These are phyloP conservation scores for Colletotrichum camelliae DNA, from an alignment of 2,329 filamentous ascomycete genomes.

Conservation along the genomic window DNA sequence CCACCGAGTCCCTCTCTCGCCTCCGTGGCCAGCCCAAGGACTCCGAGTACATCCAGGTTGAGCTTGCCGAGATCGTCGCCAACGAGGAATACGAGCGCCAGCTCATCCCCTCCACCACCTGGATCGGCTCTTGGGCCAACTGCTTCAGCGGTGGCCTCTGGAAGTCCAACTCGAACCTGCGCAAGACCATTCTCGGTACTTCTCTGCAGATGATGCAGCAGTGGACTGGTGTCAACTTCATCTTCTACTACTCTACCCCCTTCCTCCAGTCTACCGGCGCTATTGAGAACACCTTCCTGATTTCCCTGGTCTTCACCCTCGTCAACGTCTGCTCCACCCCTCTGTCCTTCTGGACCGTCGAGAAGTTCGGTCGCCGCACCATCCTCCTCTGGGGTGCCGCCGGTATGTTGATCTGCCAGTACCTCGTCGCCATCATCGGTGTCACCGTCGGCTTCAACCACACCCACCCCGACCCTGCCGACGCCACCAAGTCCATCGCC, in stretches of 20 bases:
- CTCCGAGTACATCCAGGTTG: slow-evolving; percentile 77
- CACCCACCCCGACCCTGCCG: slow-evolving; percentile 47
- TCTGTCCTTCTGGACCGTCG: slow-evolving; percentile 85
- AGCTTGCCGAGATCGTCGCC: slow-evolving; percentile 85
- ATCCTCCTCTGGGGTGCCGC: slow-evolving; percentile 80
- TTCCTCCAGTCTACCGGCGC: slow-evolving; percentile 83
- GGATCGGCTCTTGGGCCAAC: slow-evolving; percentile 71
- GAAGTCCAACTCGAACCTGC: slow-evolving; percentile 69
- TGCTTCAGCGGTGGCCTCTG: slow-evolving; percentile 70
- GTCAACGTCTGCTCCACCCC: slow-evolving; percentile 89
- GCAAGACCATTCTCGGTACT: slow-evolving; percentile 73
- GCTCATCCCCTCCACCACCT: slow-evolving; percentile 68
- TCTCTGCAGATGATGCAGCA: slow-evolving; percentile 84
- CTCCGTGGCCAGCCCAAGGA: slow-evolving; percentile 77
- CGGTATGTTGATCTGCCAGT: slow-evolving; percentile 87
- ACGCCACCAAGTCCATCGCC: slow-evolving; percentile 44
- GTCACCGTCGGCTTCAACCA: slow-evolving; percentile 63
- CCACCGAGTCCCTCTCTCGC: slow-evolving; percentile 65
- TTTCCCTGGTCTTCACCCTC: slow-evolving; percentile 83
- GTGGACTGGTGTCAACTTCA: slow-evolving; percentile 89
- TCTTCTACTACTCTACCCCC: slow-evolving; percentile 86
- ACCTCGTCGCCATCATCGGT: slow-evolving; percentile 82
- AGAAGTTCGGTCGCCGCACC: slow-evolving; percentile 79
- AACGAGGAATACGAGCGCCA: slow-evolving; percentile 86
- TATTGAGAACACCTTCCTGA: slow-evolving; percentile 80